phyloP scores from a whole-genome alignment of 257 asterid genomes.

The Misopates orontium region DNA sequence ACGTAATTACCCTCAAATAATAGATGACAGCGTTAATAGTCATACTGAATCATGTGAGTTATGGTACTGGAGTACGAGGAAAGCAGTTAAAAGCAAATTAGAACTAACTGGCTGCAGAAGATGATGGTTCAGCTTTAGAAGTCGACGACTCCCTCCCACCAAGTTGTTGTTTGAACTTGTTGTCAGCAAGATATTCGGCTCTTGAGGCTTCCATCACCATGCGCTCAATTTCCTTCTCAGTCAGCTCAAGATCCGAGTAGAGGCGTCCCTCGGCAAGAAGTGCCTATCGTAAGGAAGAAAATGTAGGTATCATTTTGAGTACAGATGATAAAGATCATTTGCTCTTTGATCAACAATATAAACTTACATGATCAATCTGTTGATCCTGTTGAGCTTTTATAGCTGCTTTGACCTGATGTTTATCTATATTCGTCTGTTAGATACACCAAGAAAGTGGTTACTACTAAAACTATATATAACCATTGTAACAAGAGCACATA shows the following conservation, averaged over 20 bases:
- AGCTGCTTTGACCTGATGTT: constrained; percentile 96
- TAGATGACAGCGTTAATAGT: too few species aligned
- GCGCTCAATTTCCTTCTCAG: constrained; percentile 94
- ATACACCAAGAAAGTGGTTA: constrained; percentile 12
- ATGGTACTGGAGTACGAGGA: neutral
- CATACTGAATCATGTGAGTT: neutral
- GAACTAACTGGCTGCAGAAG: constrained; percentile 97
- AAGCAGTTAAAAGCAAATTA: constrained; percentile 10
- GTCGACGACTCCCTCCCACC: constrained; percentile 76
- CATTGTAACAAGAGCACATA: neutral
- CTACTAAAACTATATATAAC: too few species aligned
- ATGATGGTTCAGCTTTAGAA: constrained; percentile 93
- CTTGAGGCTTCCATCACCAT: constrained; percentile 99
- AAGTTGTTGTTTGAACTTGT: constrained; percentile 63
- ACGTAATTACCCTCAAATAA: too few species aligned
- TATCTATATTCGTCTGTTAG: constrained; percentile 62
- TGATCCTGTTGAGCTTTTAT: constrained; percentile 98
- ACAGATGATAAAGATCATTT: neutral
- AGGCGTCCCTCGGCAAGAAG: constrained; percentile 97
- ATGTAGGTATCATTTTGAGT: constrained; percentile 12
- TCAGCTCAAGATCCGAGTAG: constrained; percentile 94
- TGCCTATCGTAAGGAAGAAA: constrained; percentile 51
- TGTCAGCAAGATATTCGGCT: constrained; percentile 77
- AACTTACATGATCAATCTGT: constrained; percentile 82
- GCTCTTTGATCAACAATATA: constrained; percentile 3